Base-by-base conservation (phyloP, 1,139 yeast genomes). In the Taphrina confusa region DNA sequence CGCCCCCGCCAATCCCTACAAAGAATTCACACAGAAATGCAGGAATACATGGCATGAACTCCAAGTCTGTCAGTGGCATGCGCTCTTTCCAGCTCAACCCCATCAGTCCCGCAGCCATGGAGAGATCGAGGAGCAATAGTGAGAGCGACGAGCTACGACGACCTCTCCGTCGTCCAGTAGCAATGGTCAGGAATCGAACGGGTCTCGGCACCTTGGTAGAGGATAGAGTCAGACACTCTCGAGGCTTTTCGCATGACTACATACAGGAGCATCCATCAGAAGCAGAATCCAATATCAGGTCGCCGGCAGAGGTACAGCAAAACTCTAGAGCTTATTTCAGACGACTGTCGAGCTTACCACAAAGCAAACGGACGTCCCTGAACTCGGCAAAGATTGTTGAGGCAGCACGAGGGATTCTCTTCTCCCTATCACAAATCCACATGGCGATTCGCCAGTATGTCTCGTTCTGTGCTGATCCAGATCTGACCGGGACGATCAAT, bases 101-200 rank as follows among this genome's bases (percentile, higher is more conserved):
- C 39, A 44, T 64, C 60, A 34, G 46, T 62, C 25, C 67, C 62
- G 65, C 62, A 64, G 63, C 62, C 16, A 61, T 61, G 46, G 80
- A 77, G 61, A 73, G 87, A 62, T 74, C 82, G 5, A 76, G 84
- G 65, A 80, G 84, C 62, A 76, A 81, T 16, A 80, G 84, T n/a
- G 86, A 81, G 61, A 78, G 82, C 18, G 76, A 76, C 61, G 71
- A 75, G 16, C 75, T 83, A 1, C 34, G 61, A 5, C 79, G 83
- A 57, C 85, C 89, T 0, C 80, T 85, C 2, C 83, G 82, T 68
- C 75, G 90, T 64, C 84, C 84, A 88, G 90, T 90, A 0, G 77
- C 85, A 34, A 82, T 85, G 33, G 80, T 80, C 58, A 79, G 80
- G 50, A 77, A 77, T 61, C 70, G 75, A 14, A 57, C 61, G n/a